Base-by-base conservation (phyloP, 2,329 filamentous ascomycete genomes). In the Fusarium hainanense region DNA sequence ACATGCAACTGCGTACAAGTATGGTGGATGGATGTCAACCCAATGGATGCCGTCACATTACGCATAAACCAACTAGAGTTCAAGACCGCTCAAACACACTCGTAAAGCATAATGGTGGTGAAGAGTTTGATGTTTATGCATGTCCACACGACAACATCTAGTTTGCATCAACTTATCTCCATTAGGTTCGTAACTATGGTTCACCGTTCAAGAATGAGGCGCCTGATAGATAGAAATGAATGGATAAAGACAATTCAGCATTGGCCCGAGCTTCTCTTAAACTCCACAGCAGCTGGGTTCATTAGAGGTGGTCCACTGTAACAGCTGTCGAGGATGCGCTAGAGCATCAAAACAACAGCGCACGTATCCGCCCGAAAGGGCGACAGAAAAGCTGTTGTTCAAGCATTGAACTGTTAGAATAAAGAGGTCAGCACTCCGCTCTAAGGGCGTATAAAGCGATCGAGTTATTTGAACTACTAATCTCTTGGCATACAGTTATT, bases 331-430 rank as follows among this genome's bases (percentile, higher is more conserved):
- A 34, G 46, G 30, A 34, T 46, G 23, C 57, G 43, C 52, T 68
- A 63, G 49, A 54, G 50, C 34, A 58, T 28, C 67, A 68, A 56
- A 57, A 70, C 68, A 70, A 70, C 65, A 65, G 58, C 58, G 63
- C 68, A 70, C 51, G 51, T 71, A 55, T 62, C 37, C 46, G 50
- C 63, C 46, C 46, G 11, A 37, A 37, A n/a, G 34, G 34, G 34
- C 12, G 11, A 37, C 18, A 37, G 34, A 37, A 37, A n/a, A 10
- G 7, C 34, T 37, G 34, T 37, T 37, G 2, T n/a, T 37, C 34
- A 37, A 37, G 18, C 34, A n/a, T 3, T 37, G 12, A n/a, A 11
- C 10, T 18, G 3, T 37, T 7, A 37, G 18, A 37, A 37, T 37
- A n/a, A n/a, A 37, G 18, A 11, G 6, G 18, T 6, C 18, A 12